These are phyloP conservation scores for Lentinula boryana DNA, from an alignment of 768 basidiomycete genomes.

Conservation along the genomic window DNA sequence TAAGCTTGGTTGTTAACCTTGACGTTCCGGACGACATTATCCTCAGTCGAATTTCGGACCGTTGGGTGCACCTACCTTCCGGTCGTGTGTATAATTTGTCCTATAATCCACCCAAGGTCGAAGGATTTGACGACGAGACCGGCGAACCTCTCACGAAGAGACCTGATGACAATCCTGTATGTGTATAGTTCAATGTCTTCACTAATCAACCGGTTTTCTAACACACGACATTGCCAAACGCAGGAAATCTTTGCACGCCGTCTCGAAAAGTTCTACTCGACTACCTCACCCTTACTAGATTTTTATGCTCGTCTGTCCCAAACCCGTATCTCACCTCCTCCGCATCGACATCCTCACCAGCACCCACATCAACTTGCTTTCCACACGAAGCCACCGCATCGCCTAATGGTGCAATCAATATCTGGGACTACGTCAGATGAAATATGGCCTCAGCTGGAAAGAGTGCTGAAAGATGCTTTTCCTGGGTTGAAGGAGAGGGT, in stretches of 20 bases:
- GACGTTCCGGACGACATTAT: conserved; percentile 88
- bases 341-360: conserved; percentile 25
- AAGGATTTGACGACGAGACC: conserved; percentile 80
- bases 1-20: conserved; percentile 80
- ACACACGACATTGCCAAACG: conserved; percentile 6
- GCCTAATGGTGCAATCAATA: conserved; percentile 52
- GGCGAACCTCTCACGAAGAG: conserved; percentile 85
- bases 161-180: conserved; percentile 84
- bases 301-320: conserved; percentile 49
- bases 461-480: conserved; percentile 48
- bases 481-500: conserved; percentile 51
- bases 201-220: conserved; percentile 1
- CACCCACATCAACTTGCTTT: conserved; percentile 50
- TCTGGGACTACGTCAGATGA: conserved; percentile 77
- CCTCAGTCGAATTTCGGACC: conserved; percentile 79
- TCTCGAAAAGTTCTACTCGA: conserved; percentile 67
- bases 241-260: conserved; percentile 79
- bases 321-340: conserved; percentile 15
- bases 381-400: conserved; percentile 32
- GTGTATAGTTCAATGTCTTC: conserved; percentile 19
- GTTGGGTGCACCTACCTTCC: conserved; percentile 84
- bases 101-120: conserved; percentile 78
- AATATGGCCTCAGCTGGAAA: conserved; percentile 83
- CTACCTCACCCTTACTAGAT: conserved; percentile 75
- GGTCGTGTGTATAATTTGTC: conserved; percentile 88